phyloP scores from a whole-genome alignment of 2,329 filamentous ascomycete genomes.

The Neofusicoccum cordaticola region DNA sequence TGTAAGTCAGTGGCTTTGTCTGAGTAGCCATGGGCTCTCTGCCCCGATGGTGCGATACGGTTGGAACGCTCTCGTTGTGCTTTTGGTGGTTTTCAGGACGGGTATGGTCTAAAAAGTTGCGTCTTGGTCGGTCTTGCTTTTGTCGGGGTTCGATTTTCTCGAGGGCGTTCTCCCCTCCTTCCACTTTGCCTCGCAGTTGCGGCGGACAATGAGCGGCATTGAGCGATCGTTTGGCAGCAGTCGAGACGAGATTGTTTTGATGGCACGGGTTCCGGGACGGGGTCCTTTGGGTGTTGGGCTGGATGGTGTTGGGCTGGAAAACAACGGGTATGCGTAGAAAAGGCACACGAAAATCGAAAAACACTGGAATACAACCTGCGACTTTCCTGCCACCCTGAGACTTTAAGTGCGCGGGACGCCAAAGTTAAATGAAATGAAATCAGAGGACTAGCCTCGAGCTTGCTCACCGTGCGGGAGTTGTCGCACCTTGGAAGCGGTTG shows the following conservation, averaged over 20 bases:
- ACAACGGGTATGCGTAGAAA: conserved; percentile 5
- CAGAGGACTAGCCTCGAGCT: background rate
- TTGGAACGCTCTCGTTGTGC: conserved; percentile 2
- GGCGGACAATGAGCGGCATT: conserved; percentile 6
- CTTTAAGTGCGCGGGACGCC: background rate
- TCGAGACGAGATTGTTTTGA: conserved; percentile 8
- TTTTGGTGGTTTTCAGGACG: background rate
- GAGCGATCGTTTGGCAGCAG: conserved; percentile 7
- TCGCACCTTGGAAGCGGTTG: background rate
- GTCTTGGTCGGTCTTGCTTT: conserved; percentile 10
- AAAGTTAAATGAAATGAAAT: background rate
- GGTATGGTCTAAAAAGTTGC: conserved; percentile 16
- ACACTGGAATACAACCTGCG: conserved; percentile 6
- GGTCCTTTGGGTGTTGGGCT: conserved; percentile 7
- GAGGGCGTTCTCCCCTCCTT: conserved; percentile 8
- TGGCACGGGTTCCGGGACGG: background rate
- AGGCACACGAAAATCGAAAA: conserved; percentile 14
- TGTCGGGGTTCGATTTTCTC: background rate
- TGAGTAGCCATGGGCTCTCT: background rate
- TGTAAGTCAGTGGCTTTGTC: conserved; percentile 14
- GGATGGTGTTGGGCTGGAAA: conserved; percentile 1
- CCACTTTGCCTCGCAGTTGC: background rate
- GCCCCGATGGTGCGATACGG: conserved; percentile 2
- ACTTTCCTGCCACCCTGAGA: background rate
- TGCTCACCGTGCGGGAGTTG: background rate